phyloP scores from a whole-genome alignment of 192 early-diverging fungal genomes.

The Rhizophagus sp. region DNA sequence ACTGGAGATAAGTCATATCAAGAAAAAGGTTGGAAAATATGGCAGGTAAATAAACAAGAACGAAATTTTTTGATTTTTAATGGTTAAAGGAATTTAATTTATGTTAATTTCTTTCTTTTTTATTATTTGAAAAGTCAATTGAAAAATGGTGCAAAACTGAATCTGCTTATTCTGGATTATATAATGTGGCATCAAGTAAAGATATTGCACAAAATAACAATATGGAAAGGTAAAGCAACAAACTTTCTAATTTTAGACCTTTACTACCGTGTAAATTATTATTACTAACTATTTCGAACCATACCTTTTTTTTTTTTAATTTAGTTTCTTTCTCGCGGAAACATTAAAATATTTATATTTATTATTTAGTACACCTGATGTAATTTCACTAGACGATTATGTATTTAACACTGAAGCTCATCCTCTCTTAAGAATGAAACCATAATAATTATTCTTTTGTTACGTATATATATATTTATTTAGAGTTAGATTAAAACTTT shows the following conservation, averaged over 20 bases:
- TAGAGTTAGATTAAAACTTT: no score
- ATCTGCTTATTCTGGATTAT: slow-evolving; percentile 53
- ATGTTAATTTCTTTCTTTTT: background rate
- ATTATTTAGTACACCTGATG: slow-evolving; percentile 71
- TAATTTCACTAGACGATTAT: slow-evolving; percentile 72
- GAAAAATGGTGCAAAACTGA: slow-evolving; percentile 48
- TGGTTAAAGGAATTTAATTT: no score
- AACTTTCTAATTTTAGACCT: background rate
- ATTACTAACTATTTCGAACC: background rate
- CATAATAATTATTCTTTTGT: background rate
- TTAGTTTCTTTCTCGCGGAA: slow-evolving; percentile 59
- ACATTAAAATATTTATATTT: slow-evolving; percentile 94
- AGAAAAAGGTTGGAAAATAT: slow-evolving; percentile 73
- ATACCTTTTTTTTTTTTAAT: background rate
- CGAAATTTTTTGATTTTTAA: no score
- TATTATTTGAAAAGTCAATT: slow-evolving; percentile 34
- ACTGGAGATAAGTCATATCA: slow-evolving; percentile 69
- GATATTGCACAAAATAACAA: slow-evolving; percentile 40
- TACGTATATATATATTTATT: no score
- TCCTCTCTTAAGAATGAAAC: slow-evolving; percentile 44
- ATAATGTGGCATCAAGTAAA: slow-evolving; percentile 36
- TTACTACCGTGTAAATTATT: no score
- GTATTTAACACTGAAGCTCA: slow-evolving; percentile 97
- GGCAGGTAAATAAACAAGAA: slow-evolving; percentile 35
- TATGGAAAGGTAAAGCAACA: slow-evolving; percentile 50